A percentile compares a stretch with the other conserved stretches of the same genome.
Conservation (phyloP, 2,329 filamentous ascomycete genomes). For the Colletotrichum agaves region DNA sequence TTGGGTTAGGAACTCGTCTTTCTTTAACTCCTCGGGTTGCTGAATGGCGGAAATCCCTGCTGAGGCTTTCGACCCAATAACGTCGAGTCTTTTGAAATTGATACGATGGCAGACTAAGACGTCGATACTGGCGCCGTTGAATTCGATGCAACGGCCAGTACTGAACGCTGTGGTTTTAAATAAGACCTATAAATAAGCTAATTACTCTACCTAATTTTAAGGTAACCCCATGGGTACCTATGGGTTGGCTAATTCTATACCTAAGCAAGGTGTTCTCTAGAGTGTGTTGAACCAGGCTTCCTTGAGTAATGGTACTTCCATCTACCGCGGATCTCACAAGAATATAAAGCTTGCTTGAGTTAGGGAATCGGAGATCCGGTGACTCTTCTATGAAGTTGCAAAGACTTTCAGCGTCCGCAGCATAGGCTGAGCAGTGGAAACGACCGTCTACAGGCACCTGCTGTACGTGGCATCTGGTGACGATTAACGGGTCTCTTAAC, state of each 20-base stretch:
- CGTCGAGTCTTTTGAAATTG: constrained; percentile 44
- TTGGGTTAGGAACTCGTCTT: background rate
- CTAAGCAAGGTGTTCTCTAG: constrained; percentile 18
- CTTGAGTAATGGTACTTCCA: background rate
- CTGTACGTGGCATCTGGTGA: background rate
- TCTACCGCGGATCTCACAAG: constrained; percentile 5
- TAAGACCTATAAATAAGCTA: too few species aligned
- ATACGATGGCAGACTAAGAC: constrained; percentile 42
- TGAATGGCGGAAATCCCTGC: too few species aligned
- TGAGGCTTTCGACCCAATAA: constrained; percentile 18
- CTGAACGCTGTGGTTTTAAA: constrained; percentile 32
- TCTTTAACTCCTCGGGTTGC: too few species aligned
- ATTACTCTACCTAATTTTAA: too few species aligned
- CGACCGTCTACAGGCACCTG: background rate
- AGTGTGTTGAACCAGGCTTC: background rate
- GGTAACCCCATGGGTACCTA: too few species aligned
- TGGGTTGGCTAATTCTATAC: too few species aligned
- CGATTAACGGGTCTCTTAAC: background rate
- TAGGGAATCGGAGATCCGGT: background rate
- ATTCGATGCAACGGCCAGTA: constrained; percentile 43
- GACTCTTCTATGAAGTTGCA: background rate
- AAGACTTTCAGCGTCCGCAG: background rate
- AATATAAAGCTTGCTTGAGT: background rate
- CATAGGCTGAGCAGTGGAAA: background rate
- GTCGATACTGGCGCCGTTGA: constrained; percentile 27